These are phyloP conservation scores for Aspergillus flavus DNA, from an alignment of 2,329 filamentous ascomycete genomes.

Conservation along the genomic window DNA sequence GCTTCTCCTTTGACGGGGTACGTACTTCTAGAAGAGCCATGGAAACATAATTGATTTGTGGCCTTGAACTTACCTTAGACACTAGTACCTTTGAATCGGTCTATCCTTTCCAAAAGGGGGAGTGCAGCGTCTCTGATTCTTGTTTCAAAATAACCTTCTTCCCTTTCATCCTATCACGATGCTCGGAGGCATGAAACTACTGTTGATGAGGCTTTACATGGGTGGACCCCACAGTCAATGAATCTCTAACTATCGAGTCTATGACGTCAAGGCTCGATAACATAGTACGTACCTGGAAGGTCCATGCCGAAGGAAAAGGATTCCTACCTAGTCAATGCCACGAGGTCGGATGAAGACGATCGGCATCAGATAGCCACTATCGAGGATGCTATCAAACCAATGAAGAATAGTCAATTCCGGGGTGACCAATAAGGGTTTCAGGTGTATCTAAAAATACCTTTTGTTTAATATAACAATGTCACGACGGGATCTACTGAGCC, in stretches of 20 bases:
- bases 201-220: no score
- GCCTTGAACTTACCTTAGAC: neutral
- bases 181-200: neutral
- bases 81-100: neutral
- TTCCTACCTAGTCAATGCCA: neutral
- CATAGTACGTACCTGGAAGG: neutral
- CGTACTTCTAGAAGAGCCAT: neutral
- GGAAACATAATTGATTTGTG: neutral
- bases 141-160: constrained; percentile 4
- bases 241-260: neutral
- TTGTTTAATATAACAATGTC: no score
- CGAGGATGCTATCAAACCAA: no score
- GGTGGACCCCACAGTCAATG: neutral
- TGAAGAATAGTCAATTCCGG: no score
- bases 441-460: no score
- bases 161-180: neutral
- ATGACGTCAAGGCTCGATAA: neutral
- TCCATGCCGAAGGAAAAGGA: neutral
- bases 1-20: no score
- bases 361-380: neutral
- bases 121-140: neutral
- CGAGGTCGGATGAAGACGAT: neutral
- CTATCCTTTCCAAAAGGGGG: neutral
- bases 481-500: no score
- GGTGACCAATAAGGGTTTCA: no score